Percentiles rank a stretch among this genome's conserved stretches.
Conservation (phyloP, 164 flowering plant species). For the Amborella trichopoda region DNA sequence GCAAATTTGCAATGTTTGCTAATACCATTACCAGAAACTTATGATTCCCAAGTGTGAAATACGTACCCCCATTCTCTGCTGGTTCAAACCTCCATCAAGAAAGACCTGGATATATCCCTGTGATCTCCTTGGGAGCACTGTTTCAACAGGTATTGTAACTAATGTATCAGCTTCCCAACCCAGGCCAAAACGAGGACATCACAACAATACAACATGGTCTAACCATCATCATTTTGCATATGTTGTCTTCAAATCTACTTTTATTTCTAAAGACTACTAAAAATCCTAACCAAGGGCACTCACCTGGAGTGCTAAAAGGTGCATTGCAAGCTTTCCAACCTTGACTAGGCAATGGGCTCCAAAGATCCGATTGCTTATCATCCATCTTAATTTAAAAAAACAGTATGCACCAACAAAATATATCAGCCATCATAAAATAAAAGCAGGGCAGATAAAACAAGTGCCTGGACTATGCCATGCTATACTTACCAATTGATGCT, state of each 20-base stretch:
- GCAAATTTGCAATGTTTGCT: too few species aligned
- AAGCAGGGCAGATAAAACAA: neutral
- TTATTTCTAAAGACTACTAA: too few species aligned
- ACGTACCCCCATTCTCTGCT: conserved; percentile 98
- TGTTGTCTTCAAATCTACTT: neutral
- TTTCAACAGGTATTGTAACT: neutral
- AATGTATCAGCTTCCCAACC: neutral
- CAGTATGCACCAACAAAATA: neutral
- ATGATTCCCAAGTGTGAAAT: neutral
- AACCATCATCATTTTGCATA: neutral
- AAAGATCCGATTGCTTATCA: conserved; percentile 43
- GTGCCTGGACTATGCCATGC: neutral
- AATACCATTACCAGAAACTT: too few species aligned
- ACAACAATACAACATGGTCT: neutral
- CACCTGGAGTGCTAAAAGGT: conserved; percentile 26
- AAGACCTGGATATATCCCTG: conserved; percentile 84
- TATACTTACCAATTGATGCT: conserved; percentile 41
- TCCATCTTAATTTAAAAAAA: conserved; percentile 24
- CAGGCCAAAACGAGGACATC: neutral
- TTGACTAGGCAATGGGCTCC: conserved; percentile 68
- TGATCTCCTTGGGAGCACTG: conserved; percentile 52
- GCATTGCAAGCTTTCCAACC: conserved; percentile 60
- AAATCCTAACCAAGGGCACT: conserved; percentile 20
- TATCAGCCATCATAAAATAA: neutral
- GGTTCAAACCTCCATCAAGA: conserved; percentile 97